Evolutionary conservation across 2,329 filamentous ascomycete genomes (phyloP).

Genomic region (Diaporthe eres): DNA sequence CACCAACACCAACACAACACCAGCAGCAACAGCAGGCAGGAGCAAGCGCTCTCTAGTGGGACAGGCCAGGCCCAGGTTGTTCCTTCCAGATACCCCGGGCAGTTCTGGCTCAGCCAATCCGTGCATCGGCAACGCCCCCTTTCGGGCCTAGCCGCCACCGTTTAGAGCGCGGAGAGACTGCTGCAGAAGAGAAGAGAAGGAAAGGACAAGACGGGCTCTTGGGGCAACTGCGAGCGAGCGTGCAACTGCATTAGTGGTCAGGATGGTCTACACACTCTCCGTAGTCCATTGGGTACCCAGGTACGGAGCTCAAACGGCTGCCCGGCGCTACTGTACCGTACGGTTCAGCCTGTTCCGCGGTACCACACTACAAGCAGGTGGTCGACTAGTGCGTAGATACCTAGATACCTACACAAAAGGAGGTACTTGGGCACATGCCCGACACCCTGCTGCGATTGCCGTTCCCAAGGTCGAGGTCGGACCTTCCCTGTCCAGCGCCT

Average conservation of each 20-base stretch:
- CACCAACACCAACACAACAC: not conserved
- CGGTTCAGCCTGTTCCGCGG: not conserved
- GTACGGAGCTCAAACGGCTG: constrained; percentile 5
- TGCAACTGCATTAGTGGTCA: not conserved
- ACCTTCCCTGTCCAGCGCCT: not conserved
- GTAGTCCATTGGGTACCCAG: not conserved
- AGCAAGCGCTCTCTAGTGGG: too few species aligned
- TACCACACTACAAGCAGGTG: not conserved
- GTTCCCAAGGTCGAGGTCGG: not conserved
- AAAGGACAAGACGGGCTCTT: not conserved
- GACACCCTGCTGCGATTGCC: not conserved
- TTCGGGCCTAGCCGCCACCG: constrained; percentile 6
- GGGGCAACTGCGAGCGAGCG: constrained; percentile 1
- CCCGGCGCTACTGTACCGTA: constrained; percentile 1
- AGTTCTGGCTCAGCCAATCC: not conserved
- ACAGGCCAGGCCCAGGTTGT: constrained; percentile 10
- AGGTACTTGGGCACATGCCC: not conserved
- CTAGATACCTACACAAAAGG: too few species aligned
- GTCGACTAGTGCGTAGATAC: too few species aligned
- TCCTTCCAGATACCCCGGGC: not conserved
- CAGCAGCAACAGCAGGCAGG: not conserved
- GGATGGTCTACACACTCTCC: not conserved
- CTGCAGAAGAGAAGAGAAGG: not conserved
- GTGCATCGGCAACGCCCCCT: constrained; percentile 1
- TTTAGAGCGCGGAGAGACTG: not conserved